These are phyloP conservation scores for Ogataea kodamae DNA, from an alignment of 805 yeast species.

Conservation along the genomic window DNA sequence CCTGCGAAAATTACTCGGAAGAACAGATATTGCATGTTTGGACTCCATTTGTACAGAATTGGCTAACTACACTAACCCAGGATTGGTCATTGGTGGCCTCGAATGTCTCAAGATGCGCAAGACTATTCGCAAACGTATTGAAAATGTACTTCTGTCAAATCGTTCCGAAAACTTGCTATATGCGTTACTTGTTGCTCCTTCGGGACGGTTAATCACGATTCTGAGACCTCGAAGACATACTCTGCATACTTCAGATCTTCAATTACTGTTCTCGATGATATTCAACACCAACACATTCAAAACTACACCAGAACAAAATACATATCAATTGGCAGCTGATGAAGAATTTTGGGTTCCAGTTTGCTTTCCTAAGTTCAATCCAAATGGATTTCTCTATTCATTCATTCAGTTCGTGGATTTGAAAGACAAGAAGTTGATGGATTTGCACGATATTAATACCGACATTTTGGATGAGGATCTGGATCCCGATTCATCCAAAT, in stretches of 20 bases:
- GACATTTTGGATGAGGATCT: conserved; percentile 15
- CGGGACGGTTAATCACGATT: conserved; percentile 62
- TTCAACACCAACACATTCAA: conserved; percentile 52
- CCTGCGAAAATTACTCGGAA: conserved; percentile 67
- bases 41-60: conserved; percentile 59
- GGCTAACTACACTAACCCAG: conserved; percentile 49
- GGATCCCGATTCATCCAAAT: conserved; percentile 27
- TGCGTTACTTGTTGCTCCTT: conserved; percentile 65
- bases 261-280: conserved; percentile 67
- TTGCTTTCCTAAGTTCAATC: conserved; percentile 86
- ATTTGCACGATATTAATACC: conserved; percentile 28
- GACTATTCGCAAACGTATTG: conserved; percentile 54
- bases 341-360: conserved; percentile 93
- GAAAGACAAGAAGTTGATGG: conserved; percentile 30
- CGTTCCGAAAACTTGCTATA: conserved; percentile 61
- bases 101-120: conserved; percentile 60
- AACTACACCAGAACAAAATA: conserved; percentile 28
- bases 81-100: conserved; percentile 59
- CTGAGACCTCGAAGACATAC: conserved; percentile 76
- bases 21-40: conserved; percentile 69
- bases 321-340: conserved; percentile 29
- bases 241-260: conserved; percentile 77
- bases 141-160: conserved; percentile 47
- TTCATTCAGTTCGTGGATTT: conserved; percentile 61
- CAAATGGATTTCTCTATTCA: conserved; percentile 82